Evolutionary conservation across 805 yeast species (phyloP), one percentile per base, ranked within the genome.

Genomic region (Suhomyces kilbournensis): DNA sequence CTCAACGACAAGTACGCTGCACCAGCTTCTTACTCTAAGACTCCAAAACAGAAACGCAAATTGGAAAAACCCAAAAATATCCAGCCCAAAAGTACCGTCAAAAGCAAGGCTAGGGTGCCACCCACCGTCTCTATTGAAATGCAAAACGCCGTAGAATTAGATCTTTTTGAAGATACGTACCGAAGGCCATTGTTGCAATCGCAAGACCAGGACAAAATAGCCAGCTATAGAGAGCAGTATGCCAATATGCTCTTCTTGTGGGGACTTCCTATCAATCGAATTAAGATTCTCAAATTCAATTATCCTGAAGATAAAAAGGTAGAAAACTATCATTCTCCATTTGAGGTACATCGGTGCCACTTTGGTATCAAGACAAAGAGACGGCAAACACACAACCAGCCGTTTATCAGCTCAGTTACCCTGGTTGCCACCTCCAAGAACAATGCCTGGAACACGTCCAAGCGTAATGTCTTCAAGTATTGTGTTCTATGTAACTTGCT

Each of bases 201-300:
- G 2, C 67, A 72, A 8, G 74, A 76, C 44, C 60, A 60, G 7
- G 62, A 63, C 1, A 73, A 72, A 46, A 66, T 80, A 44, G 65
- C 63, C 42, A 47, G 61, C 51, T 80, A 82, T 63, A 67, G 97
- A 39, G 76, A 79, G 19, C 86, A 84, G 58, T 92, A 93, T 66
- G 91, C 97, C 0, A 80, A 85, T 17, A 77, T 92, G 63, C 72
- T 92, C 12, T 88, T 81, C 61, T 68, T 79, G 32, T 93, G 97
- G 97, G 96, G 94, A 0, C 74, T 91, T 17, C 88, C 91, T 0
- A 78, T 88, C n/a, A 82, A 85, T 56, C 70, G 97, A 43, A 83
- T 89, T 26, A 92, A 92, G 61, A 80, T 92, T 9, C 66, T 90
- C 51, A 90, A 92, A 68, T 81, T 82, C 71, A 86, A 86, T 60